These are phyloP conservation scores for Xylaria sp. DNA, from an alignment of 2,329 filamentous ascomycete genomes.

Conservation along the genomic window DNA sequence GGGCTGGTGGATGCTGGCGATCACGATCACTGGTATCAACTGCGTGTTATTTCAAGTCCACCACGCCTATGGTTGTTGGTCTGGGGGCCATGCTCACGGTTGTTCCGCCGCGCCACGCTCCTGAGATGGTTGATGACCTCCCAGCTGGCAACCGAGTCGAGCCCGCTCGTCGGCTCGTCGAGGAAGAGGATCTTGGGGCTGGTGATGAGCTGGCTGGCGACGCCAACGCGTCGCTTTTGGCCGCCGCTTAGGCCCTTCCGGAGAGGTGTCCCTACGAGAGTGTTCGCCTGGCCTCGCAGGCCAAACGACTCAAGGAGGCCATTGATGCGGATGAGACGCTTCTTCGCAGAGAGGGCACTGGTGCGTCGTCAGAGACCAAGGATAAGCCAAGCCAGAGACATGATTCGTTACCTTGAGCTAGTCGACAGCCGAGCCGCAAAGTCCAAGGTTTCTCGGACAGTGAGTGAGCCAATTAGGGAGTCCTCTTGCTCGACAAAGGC, in stretches of 20 bases:
- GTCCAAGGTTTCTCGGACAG: slow-evolving; percentile 75
- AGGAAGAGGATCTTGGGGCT: slow-evolving; percentile 80
- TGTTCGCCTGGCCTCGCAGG: slow-evolving; percentile 67
- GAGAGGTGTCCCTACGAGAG: slow-evolving; percentile 79
- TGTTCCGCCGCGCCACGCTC: slow-evolving; percentile 66
- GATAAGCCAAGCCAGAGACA: neutral
- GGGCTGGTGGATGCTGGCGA: slow-evolving; percentile 85
- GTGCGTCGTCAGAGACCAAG: slow-evolving; percentile 7
- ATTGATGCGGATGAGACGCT: slow-evolving; percentile 65
- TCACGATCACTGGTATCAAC: slow-evolving; percentile 60
- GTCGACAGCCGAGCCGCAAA: slow-evolving; percentile 72
- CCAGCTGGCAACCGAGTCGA: slow-evolving; percentile 76
- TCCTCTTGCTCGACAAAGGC: slow-evolving; percentile 90
- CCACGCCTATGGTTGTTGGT: neutral
- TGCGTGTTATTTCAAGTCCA: neutral
- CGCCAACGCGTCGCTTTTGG: slow-evolving; percentile 79
- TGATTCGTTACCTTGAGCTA: slow-evolving; percentile 50
- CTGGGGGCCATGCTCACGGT: slow-evolving; percentile 46
- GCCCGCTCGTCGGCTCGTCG: slow-evolving; percentile 81
- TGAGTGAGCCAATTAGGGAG: slow-evolving; percentile 78
- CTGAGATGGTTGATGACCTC: slow-evolving; percentile 78
- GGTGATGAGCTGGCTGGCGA: slow-evolving; percentile 81
- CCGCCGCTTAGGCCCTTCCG: slow-evolving; percentile 83
- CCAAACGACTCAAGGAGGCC: slow-evolving; percentile 73
- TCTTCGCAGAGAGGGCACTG: slow-evolving; percentile 48